Evolutionary conservation across 108 stramenopile species (phyloP), one percentile per base, ranked within the genome.

Genomic region (Skeletonema grethae): DNA sequence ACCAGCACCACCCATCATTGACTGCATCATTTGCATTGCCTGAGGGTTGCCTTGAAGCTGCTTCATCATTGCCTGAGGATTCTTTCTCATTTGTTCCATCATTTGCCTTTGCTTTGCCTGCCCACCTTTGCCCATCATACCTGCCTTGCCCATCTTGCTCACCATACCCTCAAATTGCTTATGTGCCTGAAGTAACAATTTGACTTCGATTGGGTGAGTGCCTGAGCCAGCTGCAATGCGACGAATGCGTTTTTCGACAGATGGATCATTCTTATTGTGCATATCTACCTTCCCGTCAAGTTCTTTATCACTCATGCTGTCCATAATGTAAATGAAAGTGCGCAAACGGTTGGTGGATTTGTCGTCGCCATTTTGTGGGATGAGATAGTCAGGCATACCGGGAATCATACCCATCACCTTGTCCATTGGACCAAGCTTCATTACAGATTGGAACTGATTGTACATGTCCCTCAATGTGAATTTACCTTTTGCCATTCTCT

Each of bases 391-490:
- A 0, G 90, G 87, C 79, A 99, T 96, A 8, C 97, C 97, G 0
- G 97, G 97, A 3, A 98, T 95, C 96, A 97, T 97, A 28, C 96
- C 97, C 93, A 97, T 94, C 22, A 99, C 81, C 80, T 97, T 96
- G 50, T 83, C 77, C 60, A 99, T 67, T 20, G 95, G 88, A 13
- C 97, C 97, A 72, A 98, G 77, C 69, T 93, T 95, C 87, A 95
- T 89, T 31, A 97, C 88, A 9, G 84, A 77, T 75, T 95, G 79
- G 48, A 98, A 92, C 80, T 97, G 97, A 73, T 88, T 88, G 91
- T 97, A 97, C 89, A 99, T 87, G 79, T 99, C 97, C 12, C 97
- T 79, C 32, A 99, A 82, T 6, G 97, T 97, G 76, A 99, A 98
- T 77, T 97, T 76, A 61, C 97, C 97, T 86, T 96, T 95, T 63